phyloP scores from a whole-genome alignment of 2,329 filamentous ascomycete genomes.

The Metarhizium humberi region DNA sequence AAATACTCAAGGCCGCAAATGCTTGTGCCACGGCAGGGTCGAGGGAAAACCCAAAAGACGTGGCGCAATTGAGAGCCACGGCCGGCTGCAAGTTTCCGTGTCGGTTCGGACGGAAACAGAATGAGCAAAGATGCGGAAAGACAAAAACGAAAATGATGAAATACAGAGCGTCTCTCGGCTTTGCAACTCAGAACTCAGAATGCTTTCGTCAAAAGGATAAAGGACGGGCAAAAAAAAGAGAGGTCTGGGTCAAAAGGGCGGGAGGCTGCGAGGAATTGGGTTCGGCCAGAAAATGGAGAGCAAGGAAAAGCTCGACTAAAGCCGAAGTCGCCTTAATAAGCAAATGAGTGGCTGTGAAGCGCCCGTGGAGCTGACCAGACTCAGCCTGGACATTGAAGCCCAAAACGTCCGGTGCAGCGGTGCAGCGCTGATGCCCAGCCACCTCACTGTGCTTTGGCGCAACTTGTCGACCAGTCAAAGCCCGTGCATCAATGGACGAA shows the following conservation, averaged over 20 bases:
- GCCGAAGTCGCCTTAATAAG: constrained; percentile 1
- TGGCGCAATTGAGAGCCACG: neutral
- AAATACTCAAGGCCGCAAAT: constrained; percentile 1
- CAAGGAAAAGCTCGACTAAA: neutral
- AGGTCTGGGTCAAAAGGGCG: neutral
- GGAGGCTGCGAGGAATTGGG: neutral
- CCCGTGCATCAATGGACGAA: neutral
- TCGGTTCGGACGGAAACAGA: neutral
- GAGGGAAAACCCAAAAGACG: neutral
- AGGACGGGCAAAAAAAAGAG: neutral
- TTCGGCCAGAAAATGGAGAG: neutral
- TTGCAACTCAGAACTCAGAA: neutral
- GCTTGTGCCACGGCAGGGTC: constrained; percentile 1
- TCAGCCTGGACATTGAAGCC: neutral
- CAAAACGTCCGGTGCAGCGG: neutral
- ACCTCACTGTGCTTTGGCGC: constrained; percentile 1
- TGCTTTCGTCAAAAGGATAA: neutral
- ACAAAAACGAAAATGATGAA: neutral
- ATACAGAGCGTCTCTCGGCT: neutral
- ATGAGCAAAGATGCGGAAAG: neutral
- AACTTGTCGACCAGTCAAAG: neutral
- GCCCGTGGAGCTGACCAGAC: neutral
- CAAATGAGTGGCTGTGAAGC: neutral
- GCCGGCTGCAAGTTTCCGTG: neutral
- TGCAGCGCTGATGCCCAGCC: constrained; percentile 5